A percentile compares a stretch with the other conserved stretches of the same genome.
Evolutionary conservation across 495 filamentous ascomycete genomes (phyloP).

Genomic region (Aspergillus ellipticus): DNA sequence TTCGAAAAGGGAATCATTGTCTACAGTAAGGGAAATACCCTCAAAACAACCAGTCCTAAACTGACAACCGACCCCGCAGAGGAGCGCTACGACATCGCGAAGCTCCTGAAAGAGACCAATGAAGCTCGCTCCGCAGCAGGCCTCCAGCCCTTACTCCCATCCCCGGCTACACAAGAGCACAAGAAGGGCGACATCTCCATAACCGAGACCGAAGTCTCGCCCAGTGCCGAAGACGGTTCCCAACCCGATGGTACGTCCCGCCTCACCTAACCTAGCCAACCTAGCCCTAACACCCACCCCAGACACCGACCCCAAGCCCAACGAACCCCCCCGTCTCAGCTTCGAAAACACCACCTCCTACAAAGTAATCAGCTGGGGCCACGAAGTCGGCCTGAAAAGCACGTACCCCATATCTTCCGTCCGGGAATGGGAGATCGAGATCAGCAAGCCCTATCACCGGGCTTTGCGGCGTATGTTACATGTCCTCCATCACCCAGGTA

Average conservation of each 20-base stretch:
- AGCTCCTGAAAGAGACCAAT: not conserved
- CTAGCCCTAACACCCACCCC: not conserved
- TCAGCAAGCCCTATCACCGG: constrained; percentile 13
- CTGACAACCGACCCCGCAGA: not conserved
- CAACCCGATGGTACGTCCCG: too few relatives aligned
- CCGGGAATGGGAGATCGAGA: constrained; percentile 9
- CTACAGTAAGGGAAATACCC: constrained; percentile 9
- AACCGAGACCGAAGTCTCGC: not conserved
- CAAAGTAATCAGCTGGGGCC: constrained; percentile 7
- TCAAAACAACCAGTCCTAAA: not conserved
- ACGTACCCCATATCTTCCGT: constrained; percentile 11
- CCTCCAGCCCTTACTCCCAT: not conserved
- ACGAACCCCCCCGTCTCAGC: not conserved
- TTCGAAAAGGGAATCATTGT: constrained; percentile 20
- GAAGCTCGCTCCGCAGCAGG: not conserved
- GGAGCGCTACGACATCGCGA: constrained; percentile 9
- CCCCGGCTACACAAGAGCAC: not conserved
- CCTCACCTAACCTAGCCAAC: not conserved
- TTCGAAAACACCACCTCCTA: not conserved
- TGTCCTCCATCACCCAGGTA: not conserved
- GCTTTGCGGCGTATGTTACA: constrained; percentile 7
- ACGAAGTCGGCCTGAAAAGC: constrained; percentile 7
- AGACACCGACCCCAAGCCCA: not conserved
- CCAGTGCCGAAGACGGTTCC: too few relatives aligned
- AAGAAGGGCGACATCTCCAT: constrained; percentile 1